Conservation (phyloP, 805 yeast genomes). For the Lachancea cidri region DNA sequence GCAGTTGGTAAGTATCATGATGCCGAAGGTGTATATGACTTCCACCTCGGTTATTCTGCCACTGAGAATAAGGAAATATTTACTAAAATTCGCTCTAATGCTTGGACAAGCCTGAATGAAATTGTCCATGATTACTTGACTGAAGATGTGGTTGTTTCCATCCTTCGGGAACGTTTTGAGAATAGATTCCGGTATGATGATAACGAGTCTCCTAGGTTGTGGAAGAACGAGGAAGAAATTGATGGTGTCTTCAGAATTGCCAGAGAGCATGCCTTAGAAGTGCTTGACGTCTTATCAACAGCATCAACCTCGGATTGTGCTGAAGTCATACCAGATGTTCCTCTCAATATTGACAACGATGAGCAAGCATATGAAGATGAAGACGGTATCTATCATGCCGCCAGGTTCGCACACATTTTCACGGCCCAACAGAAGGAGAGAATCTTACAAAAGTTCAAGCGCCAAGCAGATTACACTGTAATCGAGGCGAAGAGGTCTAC, state of each 20-base stretch:
- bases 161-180: constrained; percentile 78
- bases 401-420: constrained; percentile 53
- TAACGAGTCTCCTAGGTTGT: constrained; percentile 74
- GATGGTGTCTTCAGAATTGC: constrained; percentile 61
- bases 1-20: constrained; percentile 30
- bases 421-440: constrained; percentile 51
- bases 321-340: constrained; percentile 56
- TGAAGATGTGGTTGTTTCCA: constrained; percentile 58
- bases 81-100: constrained; percentile 42
- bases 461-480: constrained; percentile 71
- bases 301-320: constrained; percentile 50
- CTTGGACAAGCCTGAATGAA: constrained; percentile 63
- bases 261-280: constrained; percentile 47
- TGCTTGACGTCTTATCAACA: constrained; percentile 54
- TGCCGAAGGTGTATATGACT: constrained; percentile 40
- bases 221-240: constrained; percentile 70
- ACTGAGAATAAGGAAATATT: constrained; percentile 40
- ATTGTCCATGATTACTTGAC: constrained; percentile 56
- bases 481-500: constrained; percentile 87
- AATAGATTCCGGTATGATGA: constrained; percentile 77
- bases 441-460: constrained; percentile 56
- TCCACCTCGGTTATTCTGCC: constrained; percentile 54
- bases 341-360: constrained; percentile 33
- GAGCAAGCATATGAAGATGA: constrained; percentile 35
- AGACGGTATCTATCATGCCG: constrained; percentile 38